Base-by-base conservation (phyloP, 2,329 filamentous ascomycete genomes). In the Dothideomycetidae sp. region DNA sequence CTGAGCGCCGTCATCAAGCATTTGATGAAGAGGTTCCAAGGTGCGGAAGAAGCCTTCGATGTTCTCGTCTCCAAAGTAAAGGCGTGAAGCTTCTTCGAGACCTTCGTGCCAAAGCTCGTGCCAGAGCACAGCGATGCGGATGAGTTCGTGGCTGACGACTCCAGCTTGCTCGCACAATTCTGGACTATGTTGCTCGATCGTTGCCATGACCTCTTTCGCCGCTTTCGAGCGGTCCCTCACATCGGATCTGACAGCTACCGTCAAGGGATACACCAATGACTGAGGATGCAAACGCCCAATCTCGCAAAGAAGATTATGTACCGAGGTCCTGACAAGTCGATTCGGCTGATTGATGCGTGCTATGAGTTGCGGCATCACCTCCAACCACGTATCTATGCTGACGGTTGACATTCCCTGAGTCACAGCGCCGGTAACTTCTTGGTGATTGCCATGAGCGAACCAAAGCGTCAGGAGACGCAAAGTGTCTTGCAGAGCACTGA, bases 51-150 rank as follows among this genome's bases (percentile, higher is more conserved):
- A 98, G 52, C 88, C 92, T 43, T 94, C 82, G 31, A 96, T 90
- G 57, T 98, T 93, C 52, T 92, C 81, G 51, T 96, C 88, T 42
- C 88, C 90, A 59, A 98, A 99, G 66, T 96, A 98, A 12, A 98
- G 67, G 37, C 90, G 75, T 19, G 85, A 94, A 1, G 90, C 92
- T 62, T 99, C 92, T 59, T 98, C 90, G 11, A 99, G 68, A 17
- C 82, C 92, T 59, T 99, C 92, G 48, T 98, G 90, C 90, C 90
- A 99, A 47, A 93, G 81, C 53, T 99, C 90, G 53, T 99, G 90
- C 92, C 92, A 98, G 15, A 98, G 61, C 2, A 98, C 88, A 11
- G 90, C 90, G 42, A 98, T 92, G 36, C 90, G 78, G 53, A 99
- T 96, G 39, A 99, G 73, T 56, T 99, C 92, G 52, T 90, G 81